A percentile compares a stretch with the other conserved stretches of the same genome.
Conservation (phyloP, 139 green algal species). For the Tetradesmus obliquus region DNA sequence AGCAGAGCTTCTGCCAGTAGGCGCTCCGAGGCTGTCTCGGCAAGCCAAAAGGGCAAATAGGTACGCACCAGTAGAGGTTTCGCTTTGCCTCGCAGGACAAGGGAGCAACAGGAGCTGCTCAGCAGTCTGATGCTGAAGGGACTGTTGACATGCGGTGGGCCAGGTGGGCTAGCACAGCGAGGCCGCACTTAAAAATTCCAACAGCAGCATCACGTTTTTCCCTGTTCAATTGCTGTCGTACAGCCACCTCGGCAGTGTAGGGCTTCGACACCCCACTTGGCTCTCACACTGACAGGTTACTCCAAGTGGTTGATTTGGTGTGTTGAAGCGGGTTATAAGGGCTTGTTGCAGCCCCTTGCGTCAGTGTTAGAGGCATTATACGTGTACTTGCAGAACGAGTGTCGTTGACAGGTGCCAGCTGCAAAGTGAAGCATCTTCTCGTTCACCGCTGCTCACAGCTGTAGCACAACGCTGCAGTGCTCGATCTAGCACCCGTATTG, state of each 20-base stretch:
- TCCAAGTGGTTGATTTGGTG: background rate
- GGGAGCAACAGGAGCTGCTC: background rate
- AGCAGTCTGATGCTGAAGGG: background rate
- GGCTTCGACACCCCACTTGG: background rate
- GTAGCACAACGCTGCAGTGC: background rate
- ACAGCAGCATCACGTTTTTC: too few relatives aligned
- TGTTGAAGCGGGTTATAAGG: background rate
- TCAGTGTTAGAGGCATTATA: background rate
- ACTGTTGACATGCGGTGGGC: background rate
- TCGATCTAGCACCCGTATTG: background rate
- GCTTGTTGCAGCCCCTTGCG: background rate
- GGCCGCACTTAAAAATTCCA: background rate
- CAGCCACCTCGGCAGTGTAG: background rate
- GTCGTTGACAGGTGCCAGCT: background rate
- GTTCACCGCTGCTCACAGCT: background rate
- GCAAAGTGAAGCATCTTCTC: background rate
- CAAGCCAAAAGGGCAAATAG: background rate
- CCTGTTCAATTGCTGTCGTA: background rate
- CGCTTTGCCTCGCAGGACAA: background rate
- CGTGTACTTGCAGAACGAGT: background rate
- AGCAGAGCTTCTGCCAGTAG: background rate
- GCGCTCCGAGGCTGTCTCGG: background rate
- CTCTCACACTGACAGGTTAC: slow-evolving; percentile 1
- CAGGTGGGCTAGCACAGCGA: background rate
- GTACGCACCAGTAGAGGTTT: background rate